Evolutionary conservation across 179 eudicot species (phyloP).

Genomic region (Nepenthes alata): DNA sequence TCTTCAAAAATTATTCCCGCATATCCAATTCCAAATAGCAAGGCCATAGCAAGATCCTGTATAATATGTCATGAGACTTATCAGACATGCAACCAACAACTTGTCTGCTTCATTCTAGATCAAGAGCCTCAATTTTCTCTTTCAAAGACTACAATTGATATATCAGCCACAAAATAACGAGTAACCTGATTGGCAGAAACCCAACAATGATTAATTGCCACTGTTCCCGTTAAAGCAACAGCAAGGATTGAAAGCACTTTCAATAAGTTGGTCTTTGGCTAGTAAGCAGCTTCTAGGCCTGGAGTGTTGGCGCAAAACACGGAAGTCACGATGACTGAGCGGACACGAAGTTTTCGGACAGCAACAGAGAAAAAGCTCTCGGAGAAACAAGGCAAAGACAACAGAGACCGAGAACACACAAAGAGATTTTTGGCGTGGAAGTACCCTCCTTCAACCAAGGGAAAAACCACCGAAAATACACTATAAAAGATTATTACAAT

Average conservation of each 20-base stretch:
- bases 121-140: background rate
- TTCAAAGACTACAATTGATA: conserved; percentile 7
- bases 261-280: conserved; percentile 77
- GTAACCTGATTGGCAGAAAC: conserved; percentile 90
- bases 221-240: conserved; percentile 66
- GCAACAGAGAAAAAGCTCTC: no score
- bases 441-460: no score
- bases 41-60: conserved; percentile 87
- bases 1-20: conserved; percentile 93
- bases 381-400: no score
- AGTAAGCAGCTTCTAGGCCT: conserved; percentile 46
- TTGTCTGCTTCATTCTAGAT: background rate
- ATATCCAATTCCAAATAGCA: conserved; percentile 82
- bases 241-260: conserved; percentile 72
- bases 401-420: no score
- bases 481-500: no score
- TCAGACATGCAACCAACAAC: conserved; percentile 1
- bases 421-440: no score
- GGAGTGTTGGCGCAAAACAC: no score
- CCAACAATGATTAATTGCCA: conserved; percentile 84
- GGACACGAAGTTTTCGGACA: no score
- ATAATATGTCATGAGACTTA: conserved; percentile 6
- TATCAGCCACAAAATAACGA: conserved; percentile 7
- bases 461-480: no score
- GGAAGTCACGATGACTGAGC: no score